Conservation (phyloP, 345 rosid species). For the Litchi chinensis region DNA sequence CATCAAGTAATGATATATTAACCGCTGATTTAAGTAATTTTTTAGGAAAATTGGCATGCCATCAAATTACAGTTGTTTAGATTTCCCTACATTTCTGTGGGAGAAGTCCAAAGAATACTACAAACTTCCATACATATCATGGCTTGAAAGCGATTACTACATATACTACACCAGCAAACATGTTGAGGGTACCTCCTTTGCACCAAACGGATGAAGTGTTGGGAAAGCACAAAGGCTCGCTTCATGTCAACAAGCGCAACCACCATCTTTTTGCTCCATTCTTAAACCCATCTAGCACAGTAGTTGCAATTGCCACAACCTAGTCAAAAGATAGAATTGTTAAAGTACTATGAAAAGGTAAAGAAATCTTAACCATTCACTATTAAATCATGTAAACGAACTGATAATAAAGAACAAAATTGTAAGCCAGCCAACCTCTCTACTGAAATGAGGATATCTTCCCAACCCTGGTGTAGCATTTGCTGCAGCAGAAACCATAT, state of each 20-base stretch:
- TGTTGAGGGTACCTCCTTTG: slow-evolving; percentile 61
- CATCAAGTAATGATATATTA: not conserved
- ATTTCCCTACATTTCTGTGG: not conserved
- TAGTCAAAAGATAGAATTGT: slow-evolving; percentile 23
- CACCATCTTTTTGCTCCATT: slow-evolving; percentile 80
- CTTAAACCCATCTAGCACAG: slow-evolving; percentile 76
- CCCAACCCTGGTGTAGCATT: slow-evolving; percentile 82
- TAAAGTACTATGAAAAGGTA: not conserved
- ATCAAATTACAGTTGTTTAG: not conserved
- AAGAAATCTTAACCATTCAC: slow-evolving; percentile 7
- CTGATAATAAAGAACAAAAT: not conserved
- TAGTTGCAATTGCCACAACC: slow-evolving; percentile 76
- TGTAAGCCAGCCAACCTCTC: slow-evolving; percentile 51
- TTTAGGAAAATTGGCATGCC: not conserved
- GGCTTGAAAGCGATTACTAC: not conserved
- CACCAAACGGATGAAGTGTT: slow-evolving; percentile 79
- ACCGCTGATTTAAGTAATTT: not conserved
- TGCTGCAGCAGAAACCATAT: slow-evolving; percentile 75
- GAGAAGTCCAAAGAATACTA: not conserved
- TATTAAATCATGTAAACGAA: not conserved
- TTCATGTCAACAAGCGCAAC: slow-evolving; percentile 85
- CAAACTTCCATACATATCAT: not conserved
- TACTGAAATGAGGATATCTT: slow-evolving; percentile 83
- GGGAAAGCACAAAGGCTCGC: slow-evolving; percentile 83
- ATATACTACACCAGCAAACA: not conserved